phyloP scores from a whole-genome alignment of 306 rosid genomes.

The Quercus wislizeni region DNA sequence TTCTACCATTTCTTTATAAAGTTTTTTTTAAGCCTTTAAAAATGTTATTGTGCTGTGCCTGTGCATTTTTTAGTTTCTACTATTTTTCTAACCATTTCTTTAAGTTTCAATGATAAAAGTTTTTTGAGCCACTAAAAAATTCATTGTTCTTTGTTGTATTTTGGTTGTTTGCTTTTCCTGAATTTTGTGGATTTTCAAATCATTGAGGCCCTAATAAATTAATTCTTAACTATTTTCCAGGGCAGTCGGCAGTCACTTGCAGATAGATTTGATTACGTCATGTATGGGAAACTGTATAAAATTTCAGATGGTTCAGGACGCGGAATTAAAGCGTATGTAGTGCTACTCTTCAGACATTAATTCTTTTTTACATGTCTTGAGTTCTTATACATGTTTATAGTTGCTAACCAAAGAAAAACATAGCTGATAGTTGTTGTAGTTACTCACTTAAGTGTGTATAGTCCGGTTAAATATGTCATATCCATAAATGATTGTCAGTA shows the following conservation, averaged over 20 bases:
- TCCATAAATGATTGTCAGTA: background rate
- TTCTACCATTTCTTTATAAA: too few species aligned
- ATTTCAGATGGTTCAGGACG: slow-evolving; percentile 74
- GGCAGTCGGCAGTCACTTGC: slow-evolving; percentile 76
- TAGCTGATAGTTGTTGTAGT: background rate
- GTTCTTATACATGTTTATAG: background rate
- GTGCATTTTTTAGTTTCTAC: too few species aligned
- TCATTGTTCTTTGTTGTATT: background rate
- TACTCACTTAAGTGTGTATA: background rate
- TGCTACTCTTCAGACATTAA: background rate
- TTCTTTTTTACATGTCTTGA: background rate
- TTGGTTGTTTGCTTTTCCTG: background rate
- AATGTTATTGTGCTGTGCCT: too few species aligned
- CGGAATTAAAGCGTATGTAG: slow-evolving; percentile 67
- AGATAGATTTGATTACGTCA: slow-evolving; percentile 83
- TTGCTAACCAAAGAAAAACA: background rate
- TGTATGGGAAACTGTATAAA: slow-evolving; percentile 85
- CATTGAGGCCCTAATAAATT: background rate
- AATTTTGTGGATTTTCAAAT: slow-evolving; percentile 4
- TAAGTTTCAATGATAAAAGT: background rate
- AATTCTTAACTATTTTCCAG: slow-evolving; percentile 28
- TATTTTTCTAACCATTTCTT: background rate
- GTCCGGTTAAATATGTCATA: background rate
- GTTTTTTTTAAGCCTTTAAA: too few species aligned
- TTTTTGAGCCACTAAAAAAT: background rate